Base-by-base conservation (phyloP, 345 rosid species). In the Angophora floribunda region DNA sequence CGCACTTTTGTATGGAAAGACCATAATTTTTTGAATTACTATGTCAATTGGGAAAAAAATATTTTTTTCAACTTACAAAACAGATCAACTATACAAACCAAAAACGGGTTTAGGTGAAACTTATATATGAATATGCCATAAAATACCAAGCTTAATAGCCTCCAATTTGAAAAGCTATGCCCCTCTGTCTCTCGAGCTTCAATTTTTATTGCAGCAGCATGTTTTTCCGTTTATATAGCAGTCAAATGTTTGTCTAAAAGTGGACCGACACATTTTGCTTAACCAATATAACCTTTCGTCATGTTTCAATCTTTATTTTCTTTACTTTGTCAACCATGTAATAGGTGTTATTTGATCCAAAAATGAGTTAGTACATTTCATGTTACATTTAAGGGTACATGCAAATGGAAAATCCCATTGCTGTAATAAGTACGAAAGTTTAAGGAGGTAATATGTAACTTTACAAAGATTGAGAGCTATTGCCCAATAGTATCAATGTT, bases 11-110 rank as follows among this genome's bases (percentile, higher is more conserved):
- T 21, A 21, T 55, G 26, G 21, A 55, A 53, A 21, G 57, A 52
- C 24, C 24, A 52, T 8, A 17, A 17, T 52, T 17, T 36, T 36
- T 36, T 36, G 2, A 36, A 36, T 36, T 36, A 36, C 41, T 36
- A 36, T 36, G 41, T 36, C 41, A 36, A 36, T 36, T 36, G 41
- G 41, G 55, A 0, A 17, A 53, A 52, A 52, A 0, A 53, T 17
- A 53, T 3, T 0, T 21, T 15, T 52, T 0, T n/a, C 5, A 55
- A 55, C 22, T 8, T 55, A 55, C 61, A 55, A 55, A n/a, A n/a
- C n/a, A n/a, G n/a, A n/a, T 21, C 61, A 21, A 55, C 61, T 21
- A 55, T 0, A 55, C 61, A 55, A 21, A 55, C 28, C 28, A 0
- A 55, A 55, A 55, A 55, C 12, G 0, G 61, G 0, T 55, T 55